A percentile compares a stretch with the other conserved stretches of the same genome.
Conservation (phyloP, 1,139 yeast species). For the Entelexis paramagnoliae region DNA sequence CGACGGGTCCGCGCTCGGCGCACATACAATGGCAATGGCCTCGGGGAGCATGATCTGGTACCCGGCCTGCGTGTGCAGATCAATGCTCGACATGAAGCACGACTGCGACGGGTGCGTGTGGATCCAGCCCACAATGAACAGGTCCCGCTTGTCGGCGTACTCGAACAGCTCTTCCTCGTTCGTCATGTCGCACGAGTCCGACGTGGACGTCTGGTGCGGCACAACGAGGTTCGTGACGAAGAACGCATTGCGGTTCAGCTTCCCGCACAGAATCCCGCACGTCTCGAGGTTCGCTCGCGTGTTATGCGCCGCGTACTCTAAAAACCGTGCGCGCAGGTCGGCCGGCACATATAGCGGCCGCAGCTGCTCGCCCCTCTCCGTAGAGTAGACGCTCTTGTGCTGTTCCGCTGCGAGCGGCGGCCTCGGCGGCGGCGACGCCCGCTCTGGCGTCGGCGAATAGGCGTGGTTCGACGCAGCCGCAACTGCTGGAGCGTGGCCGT, state of each 20-base stretch:
- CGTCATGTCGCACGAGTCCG: conserved; percentile 48
- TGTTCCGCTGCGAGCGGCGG: neutral
- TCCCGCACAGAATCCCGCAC: conserved; percentile 54
- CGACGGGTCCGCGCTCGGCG: conserved; percentile 42
- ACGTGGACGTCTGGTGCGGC: conserved; percentile 50
- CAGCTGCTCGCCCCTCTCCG: conserved; percentile 38
- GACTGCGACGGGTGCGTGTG: conserved; percentile 61
- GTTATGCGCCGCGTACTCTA: conserved; percentile 39
- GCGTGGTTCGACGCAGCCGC: too few species aligned
- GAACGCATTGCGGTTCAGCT: conserved; percentile 45
- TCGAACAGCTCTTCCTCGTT: conserved; percentile 48
- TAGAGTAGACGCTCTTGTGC: conserved; percentile 1
- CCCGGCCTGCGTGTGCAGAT: conserved; percentile 52
- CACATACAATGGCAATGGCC: conserved; percentile 52
- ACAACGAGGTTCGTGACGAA: conserved; percentile 48
- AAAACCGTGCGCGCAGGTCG: conserved; percentile 36
- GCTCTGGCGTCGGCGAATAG: too few species aligned
- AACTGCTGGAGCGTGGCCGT: neutral
- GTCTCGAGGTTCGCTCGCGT: conserved; percentile 46
- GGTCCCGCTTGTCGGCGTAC: conserved; percentile 42
- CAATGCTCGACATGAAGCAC: conserved; percentile 52
- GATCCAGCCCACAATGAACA: conserved; percentile 56
- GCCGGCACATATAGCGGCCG: conserved; percentile 43
- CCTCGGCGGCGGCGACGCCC: neutral
- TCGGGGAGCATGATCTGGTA: conserved; percentile 60